Base-by-base conservation (phyloP, 2,329 filamentous ascomycete genomes). In the Aspergillus sp. region DNA sequence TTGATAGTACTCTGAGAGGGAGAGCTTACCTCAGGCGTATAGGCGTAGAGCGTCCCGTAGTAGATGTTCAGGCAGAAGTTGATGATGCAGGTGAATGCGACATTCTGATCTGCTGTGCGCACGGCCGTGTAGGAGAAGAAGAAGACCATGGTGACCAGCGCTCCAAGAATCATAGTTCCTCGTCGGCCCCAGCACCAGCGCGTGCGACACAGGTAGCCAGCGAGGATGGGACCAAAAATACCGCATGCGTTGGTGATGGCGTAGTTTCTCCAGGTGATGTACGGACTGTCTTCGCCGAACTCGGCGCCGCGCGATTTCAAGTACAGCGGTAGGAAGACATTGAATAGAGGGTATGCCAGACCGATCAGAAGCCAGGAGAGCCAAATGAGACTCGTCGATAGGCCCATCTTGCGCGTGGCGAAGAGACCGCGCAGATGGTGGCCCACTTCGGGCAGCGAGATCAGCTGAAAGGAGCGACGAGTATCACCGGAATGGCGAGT, bases 331-430 rank as follows among this genome's bases (percentile, higher is more conserved):
- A 96, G 80, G 75, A 96, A 96, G 49, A 90, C 89, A 73, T 95
- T 95, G 82, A 93, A 96, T 4, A 96, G 83, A 0, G 90, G 90
- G 67, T 93, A 96, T 1, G 88, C 90, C 85, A 96, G 89, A 51
- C 91, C 91, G 64, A 96, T 93, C 11, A 86, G 87, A 0, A 87
- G 82, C 91, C 91, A 96, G 70, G 86, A 86, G 73, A 92, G 89
- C 89, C 89, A 92, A 51, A 93, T 71, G 1, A 84, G 70, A 15
- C 71, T 61, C n/a, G 82, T 64, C 66, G 59, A 34, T 2, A 53
- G 20, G 1, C 24, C 55, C 57, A 49, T 50, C 17, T 44, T 54
- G 24, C 27, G 45, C 0, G 33, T 52, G 6, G 30, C 30, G 20
- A 20, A 59, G 7, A 49, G 48, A 49, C 40, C 55, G 55, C 54